These are phyloP conservation scores for Suillus subluteus DNA, from an alignment of 768 basidiomycete genomes.

Conservation along the genomic window DNA sequence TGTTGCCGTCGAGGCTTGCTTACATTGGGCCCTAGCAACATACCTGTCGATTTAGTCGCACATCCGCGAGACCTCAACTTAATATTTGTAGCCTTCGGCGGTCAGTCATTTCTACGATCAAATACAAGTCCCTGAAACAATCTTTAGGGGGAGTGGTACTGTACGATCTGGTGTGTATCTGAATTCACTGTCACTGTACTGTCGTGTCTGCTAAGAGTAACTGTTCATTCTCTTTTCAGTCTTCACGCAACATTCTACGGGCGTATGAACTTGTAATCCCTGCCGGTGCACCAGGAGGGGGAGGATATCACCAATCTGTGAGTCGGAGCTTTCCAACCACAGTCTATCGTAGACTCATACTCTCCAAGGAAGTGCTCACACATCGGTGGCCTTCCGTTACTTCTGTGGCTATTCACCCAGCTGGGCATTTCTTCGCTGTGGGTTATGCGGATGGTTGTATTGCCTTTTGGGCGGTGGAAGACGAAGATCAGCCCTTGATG, in stretches of 20 bases:
- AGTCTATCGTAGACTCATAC: background rate
- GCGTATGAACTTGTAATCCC: constrained; percentile 72
- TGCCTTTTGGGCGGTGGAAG: constrained; percentile 81
- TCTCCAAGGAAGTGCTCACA: constrained; percentile 60
- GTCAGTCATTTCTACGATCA: constrained; percentile 38
- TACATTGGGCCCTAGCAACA: constrained; percentile 38
- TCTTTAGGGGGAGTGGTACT: constrained; percentile 61
- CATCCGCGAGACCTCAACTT: constrained; percentile 78
- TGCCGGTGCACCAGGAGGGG: constrained; percentile 83
- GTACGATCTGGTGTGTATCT: constrained; percentile 52
- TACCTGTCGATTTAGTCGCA: constrained; percentile 61
- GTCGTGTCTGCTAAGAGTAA: background rate
- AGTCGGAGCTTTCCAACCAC: background rate
- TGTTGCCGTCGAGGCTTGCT: background rate
- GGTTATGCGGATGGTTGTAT: constrained; percentile 85
- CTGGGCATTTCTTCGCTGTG: constrained; percentile 75
- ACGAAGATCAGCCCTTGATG: constrained; percentile 73
- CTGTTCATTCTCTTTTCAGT: constrained; percentile 27
- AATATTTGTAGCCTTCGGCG: constrained; percentile 76
- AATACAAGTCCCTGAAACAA: constrained; percentile 9
- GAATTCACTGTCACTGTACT: background rate
- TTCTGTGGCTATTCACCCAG: constrained; percentile 71
- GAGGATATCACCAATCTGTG: constrained; percentile 61
- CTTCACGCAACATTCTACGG: constrained; percentile 54
- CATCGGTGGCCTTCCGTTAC: constrained; percentile 75